Evolutionary conservation across 1,284 basidiomycete species (phyloP).

Genomic region (Schizophyllum amplum): DNA sequence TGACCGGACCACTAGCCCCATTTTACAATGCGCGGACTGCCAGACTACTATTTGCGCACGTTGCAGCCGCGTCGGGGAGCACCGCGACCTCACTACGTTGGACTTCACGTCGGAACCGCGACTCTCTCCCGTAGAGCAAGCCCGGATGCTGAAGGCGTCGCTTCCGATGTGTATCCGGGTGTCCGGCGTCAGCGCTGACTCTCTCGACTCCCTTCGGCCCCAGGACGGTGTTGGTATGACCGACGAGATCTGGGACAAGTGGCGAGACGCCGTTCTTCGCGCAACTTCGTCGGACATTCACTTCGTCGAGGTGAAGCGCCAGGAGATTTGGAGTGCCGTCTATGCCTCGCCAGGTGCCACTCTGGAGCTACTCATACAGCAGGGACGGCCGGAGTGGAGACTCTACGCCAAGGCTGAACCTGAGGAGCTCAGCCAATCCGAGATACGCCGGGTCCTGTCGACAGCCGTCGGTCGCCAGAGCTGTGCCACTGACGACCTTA

Average conservation of each 20-base stretch:
- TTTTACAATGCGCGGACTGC: constrained; percentile 73
- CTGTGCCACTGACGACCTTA: constrained; percentile 42
- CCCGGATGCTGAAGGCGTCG: constrained; percentile 66
- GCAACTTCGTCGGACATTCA: constrained; percentile 62
- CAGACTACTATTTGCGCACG: constrained; percentile 74
- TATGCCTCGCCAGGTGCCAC: constrained; percentile 69
- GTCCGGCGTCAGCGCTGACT: constrained; percentile 38
- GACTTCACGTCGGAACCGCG: constrained; percentile 43
- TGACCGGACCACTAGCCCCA: constrained; percentile 62
- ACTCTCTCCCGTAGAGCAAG: constrained; percentile 65
- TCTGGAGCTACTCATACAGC: constrained; percentile 74
- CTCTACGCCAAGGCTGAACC: constrained; percentile 67
- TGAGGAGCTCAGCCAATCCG: constrained; percentile 70
- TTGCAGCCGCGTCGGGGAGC: constrained; percentile 87
- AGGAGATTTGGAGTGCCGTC: constrained; percentile 79
- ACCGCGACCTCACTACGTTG: constrained; percentile 52
- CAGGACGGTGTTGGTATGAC: constrained; percentile 36
- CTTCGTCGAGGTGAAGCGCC: constrained; percentile 82
- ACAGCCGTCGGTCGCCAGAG: constrained; percentile 75
- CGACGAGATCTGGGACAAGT: constrained; percentile 51
- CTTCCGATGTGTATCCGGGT: constrained; percentile 84
- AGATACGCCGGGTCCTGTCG: constrained; percentile 68
- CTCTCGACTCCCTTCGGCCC: constrained; percentile 48
- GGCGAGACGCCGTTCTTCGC: constrained; percentile 62
- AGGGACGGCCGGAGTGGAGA: constrained; percentile 79